Evolutionary conservation across 192 early-diverging fungal species (phyloP).

Genomic region (Coemansia sp.): DNA sequence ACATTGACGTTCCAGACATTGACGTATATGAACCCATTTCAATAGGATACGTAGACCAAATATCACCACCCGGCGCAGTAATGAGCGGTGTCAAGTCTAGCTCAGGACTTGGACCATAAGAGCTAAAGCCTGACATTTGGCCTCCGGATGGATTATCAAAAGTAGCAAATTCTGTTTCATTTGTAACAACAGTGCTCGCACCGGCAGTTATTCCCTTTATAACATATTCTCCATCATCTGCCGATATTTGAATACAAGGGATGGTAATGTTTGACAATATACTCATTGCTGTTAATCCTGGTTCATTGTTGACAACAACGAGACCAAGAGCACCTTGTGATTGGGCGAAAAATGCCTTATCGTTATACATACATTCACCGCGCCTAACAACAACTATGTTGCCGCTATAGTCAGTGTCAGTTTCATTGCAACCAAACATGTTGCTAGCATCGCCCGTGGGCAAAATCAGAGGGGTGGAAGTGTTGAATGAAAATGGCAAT

Average conservation of each 20-base stretch:
- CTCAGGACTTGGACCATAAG: constrained; percentile 65
- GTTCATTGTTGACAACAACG: constrained; percentile 52
- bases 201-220: constrained; percentile 15
- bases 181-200: constrained; percentile 11
- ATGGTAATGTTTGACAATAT: constrained; percentile 33
- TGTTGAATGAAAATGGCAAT: background rate
- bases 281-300: constrained; percentile 33
- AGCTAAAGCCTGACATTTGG: constrained; percentile 56
- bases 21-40: constrained; percentile 45
- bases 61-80: constrained; percentile 66
- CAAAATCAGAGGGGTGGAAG: background rate
- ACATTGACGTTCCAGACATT: constrained; percentile 78
- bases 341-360: constrained; percentile 50
- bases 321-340: constrained; percentile 57
- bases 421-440: constrained; percentile 21
- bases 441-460: background rate
- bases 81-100: constrained; percentile 62
- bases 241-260: constrained; percentile 43
- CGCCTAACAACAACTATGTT: constrained; percentile 53
- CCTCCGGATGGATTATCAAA: constrained; percentile 11
- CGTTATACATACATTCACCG: constrained; percentile 52
- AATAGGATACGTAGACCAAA: constrained; percentile 63
- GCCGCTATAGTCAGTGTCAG: constrained; percentile 14
- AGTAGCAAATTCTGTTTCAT: constrained; percentile 20
- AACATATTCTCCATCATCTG: constrained; percentile 45